Evolutionary conservation across 305 asterid species (phyloP).

Genomic region (Fraxinus sp.): DNA sequence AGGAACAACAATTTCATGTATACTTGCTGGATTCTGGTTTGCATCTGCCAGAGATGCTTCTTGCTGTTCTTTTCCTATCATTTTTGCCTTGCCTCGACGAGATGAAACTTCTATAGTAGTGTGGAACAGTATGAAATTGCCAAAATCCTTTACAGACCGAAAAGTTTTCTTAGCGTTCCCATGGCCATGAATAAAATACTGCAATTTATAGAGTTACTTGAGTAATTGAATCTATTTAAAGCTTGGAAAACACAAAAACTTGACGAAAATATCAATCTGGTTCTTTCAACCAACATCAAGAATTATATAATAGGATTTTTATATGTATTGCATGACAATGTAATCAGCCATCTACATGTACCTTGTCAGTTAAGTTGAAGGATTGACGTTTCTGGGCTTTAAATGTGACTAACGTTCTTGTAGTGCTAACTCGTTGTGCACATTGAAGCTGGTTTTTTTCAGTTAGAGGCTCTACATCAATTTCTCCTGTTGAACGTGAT

Average conservation of each 20-base stretch:
- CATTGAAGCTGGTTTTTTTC: neutral
- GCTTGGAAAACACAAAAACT: neutral
- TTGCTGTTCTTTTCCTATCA: neutral
- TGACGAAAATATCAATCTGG: neutral
- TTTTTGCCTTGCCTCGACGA: neutral
- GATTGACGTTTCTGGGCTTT: neutral
- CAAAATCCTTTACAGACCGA: neutral
- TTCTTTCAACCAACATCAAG: neutral
- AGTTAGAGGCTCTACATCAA: neutral
- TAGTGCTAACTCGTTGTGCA: neutral
- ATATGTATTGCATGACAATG: neutral
- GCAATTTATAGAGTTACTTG: neutral
- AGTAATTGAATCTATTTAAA: neutral
- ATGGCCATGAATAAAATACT: neutral
- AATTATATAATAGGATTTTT: neutral
- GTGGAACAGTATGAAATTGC: neutral
- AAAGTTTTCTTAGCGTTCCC: neutral
- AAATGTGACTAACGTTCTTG: neutral
- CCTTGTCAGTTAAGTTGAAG: neutral
- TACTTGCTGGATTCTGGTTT: neutral
- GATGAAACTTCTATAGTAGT: neutral
- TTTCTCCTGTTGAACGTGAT: neutral
- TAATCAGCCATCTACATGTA: neutral
- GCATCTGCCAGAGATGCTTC: neutral
- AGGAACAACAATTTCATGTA: neutral